A percentile compares a stretch with the other conserved stretches of the same genome.
Evolutionary conservation across 345 rosid species (phyloP).

Genomic region (Barbarea vulgaris): DNA sequence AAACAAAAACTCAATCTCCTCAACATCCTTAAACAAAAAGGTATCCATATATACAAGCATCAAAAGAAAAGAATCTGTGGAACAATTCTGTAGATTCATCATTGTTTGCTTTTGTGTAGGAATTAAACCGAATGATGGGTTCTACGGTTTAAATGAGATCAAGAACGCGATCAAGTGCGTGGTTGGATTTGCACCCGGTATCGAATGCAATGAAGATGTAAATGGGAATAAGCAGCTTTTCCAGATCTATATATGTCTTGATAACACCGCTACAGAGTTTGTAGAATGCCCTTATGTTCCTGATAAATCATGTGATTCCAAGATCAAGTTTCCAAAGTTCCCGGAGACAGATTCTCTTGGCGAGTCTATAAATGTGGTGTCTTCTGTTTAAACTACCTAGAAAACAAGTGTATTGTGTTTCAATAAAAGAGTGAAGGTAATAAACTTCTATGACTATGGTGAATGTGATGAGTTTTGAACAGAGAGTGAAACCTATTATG

Average conservation of each 20-base stretch:
- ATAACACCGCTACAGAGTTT: conserved; percentile 56
- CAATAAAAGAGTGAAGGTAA: conserved; percentile 25
- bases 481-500: conserved; percentile 41
- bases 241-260: conserved; percentile 71
- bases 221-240: conserved; percentile 59
- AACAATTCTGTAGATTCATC: background rate
- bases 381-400: conserved; percentile 32
- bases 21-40: conserved; percentile 51
- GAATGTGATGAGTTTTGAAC: conserved; percentile 5
- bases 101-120: conserved; percentile 41
- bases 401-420: background rate
- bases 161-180: conserved; percentile 55
- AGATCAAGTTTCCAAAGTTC: conserved; percentile 64
- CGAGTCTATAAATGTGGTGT: conserved; percentile 7
- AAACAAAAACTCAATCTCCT: conserved; percentile 58
- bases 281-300: conserved; percentile 69
- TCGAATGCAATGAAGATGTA: conserved; percentile 68
- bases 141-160: conserved; percentile 53
- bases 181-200: conserved; percentile 56
- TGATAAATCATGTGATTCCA: conserved; percentile 49
- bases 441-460: background rate
- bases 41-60: conserved; percentile 29
- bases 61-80: background rate
- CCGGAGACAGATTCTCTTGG: conserved; percentile 4
- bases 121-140: conserved; percentile 59